These are phyloP conservation scores for Zygoascus biomembranicola DNA, from an alignment of 805 yeast species.

Conservation along the genomic window DNA sequence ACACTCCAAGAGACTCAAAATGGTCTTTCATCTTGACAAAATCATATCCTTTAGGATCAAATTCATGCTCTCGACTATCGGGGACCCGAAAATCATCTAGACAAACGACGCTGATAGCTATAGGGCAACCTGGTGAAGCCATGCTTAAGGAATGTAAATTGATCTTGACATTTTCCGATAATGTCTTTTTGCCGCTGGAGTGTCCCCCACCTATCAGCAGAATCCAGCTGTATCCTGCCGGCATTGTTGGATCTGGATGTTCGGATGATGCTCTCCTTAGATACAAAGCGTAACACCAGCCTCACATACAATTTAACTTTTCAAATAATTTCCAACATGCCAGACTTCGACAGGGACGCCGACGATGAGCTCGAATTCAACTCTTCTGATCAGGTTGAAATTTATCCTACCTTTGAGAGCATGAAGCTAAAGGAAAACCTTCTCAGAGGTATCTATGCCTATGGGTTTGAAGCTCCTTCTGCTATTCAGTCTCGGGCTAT, in stretches of 20 bases:
- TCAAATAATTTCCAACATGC: not conserved
- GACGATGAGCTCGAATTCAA: slow-evolving; percentile 47
- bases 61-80: slow-evolving; percentile 9
- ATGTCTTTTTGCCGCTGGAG: slow-evolving; percentile 44
- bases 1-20: slow-evolving; percentile 6
- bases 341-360: slow-evolving; percentile 11
- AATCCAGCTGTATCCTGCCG: slow-evolving; percentile 16
- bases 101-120: slow-evolving; percentile 31
- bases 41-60: slow-evolving; percentile 27
- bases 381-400: slow-evolving; percentile 37
- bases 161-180: slow-evolving; percentile 29
- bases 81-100: slow-evolving; percentile 33
- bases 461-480: slow-evolving; percentile 75
- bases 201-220: slow-evolving; percentile 57
- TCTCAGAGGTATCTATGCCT: slow-evolving; percentile 56
- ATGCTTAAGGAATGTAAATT: slow-evolving; percentile 23
- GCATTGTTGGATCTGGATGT: not conserved
- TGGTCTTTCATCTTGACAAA: slow-evolving; percentile 24
- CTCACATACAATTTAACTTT: not conserved
- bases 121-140: slow-evolving; percentile 19
- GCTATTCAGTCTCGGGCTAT: slow-evolving; percentile 80
- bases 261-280: no score
- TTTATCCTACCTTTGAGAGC: slow-evolving; percentile 9
- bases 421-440: slow-evolving; percentile 11
- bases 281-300: not conserved